Base-by-base conservation (phyloP, 2,329 filamentous ascomycete species). In the Aureobasidium vineae region DNA sequence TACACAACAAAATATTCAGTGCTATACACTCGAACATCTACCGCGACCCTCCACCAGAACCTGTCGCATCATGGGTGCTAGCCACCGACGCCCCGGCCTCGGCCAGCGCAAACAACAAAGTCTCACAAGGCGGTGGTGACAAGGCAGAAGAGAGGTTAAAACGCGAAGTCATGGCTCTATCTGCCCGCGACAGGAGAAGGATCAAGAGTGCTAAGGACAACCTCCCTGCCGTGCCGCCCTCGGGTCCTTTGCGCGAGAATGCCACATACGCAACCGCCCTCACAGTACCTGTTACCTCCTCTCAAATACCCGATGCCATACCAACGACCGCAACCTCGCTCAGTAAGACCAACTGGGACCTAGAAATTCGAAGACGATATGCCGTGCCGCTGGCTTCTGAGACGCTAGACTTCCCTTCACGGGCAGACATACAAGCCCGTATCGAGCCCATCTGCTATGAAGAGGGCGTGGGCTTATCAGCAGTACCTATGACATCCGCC, bases 31-130 rank as follows among this genome's bases (percentile, higher is more conserved):
- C 81, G 26, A 89, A 89, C 71, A 77, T 83, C 36, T 79, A 78
- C 67, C 82, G 86, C 72, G 86, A 89, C 72, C 78, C 84, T 38
- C 86, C 86, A 64, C 82, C 85, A 67, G 70, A 72, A 38, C 85
- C 85, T 50, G 84, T 88, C 67, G 86, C 86, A 68, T 83, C 81
- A 71, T 89, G 85, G 85, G 86, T 89, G 56, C 84, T 84, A 45
- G 85, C 85, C 40, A 86, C 85, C 69, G 94, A 95, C 69, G 97
- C 94, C 21, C 83, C 86, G 61, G 92, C 90, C 19, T 89, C 91
- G 5, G 86, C 89, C 71, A 71, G 68, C 61, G 71, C 72, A 19
- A 70, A 69, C 43, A 70, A 72, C 5, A 31, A 56, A 2, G 66
- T 49, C 47, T 43, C 61, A 23, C 61, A 64, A 19, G 71, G 71